Base-by-base conservation (phyloP, 2,329 filamentous ascomycete genomes). In the Colletotrichum euphorbiae region DNA sequence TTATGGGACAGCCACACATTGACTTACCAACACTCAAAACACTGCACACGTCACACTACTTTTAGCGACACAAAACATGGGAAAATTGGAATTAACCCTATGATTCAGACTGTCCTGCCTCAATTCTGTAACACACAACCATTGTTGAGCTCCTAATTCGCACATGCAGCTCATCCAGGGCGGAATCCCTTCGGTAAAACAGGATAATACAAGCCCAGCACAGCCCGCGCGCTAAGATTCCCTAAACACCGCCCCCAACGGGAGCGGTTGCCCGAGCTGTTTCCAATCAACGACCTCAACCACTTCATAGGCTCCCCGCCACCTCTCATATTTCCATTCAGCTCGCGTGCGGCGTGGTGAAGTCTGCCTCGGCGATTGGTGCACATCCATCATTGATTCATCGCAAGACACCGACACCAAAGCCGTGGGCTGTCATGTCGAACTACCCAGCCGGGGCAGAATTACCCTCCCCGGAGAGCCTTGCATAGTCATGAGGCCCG, bases 291-390 rank as follows among this genome's bases (percentile, higher is more conserved):
- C 15, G 12, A 21, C 54, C 13, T 12, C 21, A 12, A 28, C 13
- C 19, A 21, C 45, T 43, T 36, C 19, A 56, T 38, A 42, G 9
- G 21, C 24, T 54, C 45, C 54, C 46, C 38, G 19, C 54, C 60
- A 46, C 52, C 33, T 36, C 33, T 21, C 19, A 33, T n/a, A 55
- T 17, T 6, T 19, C 9, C 17, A 31, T 33, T 42, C 45, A 58
- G 60, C 52, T 64, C 57, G 46, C 54, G 21, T 9, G n/a, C 52
- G 40, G 59, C 36, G 57, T 67, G 63, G 46, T 50, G 63, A 40
- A 63, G 55, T 68, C 63, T 59, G 67, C 58, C 58, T 62, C 28
- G 52, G 43, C 58, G 21, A 56, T 68, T 58, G 46, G 58, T 40
- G 48, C 58, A 42, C 28, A n/a, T 28, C 28, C 31, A 36, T 21